These are phyloP conservation scores for Ajuga chamaepitys DNA, from an alignment of 257 asterid species.

Conservation along the genomic window DNA sequence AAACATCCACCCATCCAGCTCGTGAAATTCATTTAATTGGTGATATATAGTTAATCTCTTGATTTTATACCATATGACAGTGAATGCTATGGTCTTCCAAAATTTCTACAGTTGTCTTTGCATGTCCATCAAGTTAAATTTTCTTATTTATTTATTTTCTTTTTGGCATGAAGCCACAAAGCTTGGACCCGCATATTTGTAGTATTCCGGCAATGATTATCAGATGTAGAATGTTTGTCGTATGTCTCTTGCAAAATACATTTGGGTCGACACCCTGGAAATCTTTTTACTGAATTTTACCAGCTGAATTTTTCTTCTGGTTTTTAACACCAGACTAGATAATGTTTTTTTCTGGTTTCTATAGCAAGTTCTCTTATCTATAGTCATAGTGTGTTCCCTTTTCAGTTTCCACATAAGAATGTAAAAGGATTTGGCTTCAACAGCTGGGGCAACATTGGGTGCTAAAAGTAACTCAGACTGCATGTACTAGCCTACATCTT, in stretches of 20 bases:
- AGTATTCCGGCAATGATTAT: not conserved
- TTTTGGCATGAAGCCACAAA: not conserved
- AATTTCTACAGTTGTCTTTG: no score
- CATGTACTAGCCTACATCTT: slow-evolving; percentile 7
- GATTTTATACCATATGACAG: no score
- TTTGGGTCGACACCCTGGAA: not conserved
- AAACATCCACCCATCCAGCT: no score
- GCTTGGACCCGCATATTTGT: not conserved
- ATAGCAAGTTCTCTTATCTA: not conserved
- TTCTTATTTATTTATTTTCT: not conserved
- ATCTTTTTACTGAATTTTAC: not conserved
- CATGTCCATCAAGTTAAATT: no score
- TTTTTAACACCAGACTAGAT: not conserved
- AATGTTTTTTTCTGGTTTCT: not conserved
- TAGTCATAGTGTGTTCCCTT: not conserved
- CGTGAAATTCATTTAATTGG: no score
- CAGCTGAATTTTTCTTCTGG: not conserved
- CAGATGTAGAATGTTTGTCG: not conserved
- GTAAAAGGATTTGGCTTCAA: slow-evolving; percentile 11
- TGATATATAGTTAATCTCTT: no score
- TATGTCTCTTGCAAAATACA: slow-evolving; percentile 4
- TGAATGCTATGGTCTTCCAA: no score
- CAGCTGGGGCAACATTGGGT: not conserved
- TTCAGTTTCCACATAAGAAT: slow-evolving; percentile 14
- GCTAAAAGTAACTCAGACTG: not conserved